Conservation (phyloP, 2,329 filamentous ascomycete genomes). For the Huntiella savannae region DNA sequence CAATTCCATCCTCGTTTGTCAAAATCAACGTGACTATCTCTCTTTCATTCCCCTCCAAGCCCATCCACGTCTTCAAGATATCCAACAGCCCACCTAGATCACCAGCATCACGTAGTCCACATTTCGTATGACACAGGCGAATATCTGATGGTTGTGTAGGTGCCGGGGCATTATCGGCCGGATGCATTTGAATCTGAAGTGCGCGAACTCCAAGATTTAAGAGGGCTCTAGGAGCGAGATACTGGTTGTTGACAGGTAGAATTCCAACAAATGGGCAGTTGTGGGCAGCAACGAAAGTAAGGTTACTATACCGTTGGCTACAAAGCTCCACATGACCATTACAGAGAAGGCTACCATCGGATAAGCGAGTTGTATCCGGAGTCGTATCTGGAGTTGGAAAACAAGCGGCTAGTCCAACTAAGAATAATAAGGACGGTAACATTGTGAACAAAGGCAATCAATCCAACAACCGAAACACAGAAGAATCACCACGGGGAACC, state of each 20-base stretch:
- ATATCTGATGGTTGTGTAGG: constrained; percentile 17
- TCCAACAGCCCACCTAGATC: constrained; percentile 33
- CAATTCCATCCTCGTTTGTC: constrained; percentile 40
- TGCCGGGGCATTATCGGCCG: constrained; percentile 21
- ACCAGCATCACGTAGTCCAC: constrained; percentile 39
- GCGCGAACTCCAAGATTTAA: constrained; percentile 43
- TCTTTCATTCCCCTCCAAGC: constrained; percentile 37
- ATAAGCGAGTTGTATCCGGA: no score
- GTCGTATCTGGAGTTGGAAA: no score
- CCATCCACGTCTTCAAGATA: constrained; percentile 30
- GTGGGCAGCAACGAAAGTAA: constrained; percentile 45
- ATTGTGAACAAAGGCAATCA: no score
- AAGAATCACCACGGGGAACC: no score
- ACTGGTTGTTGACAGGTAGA: constrained; percentile 37
- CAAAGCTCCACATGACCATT: constrained; percentile 40
- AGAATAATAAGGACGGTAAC: no score
- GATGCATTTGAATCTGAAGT: constrained; percentile 44
- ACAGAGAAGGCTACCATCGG: constrained; percentile 20
- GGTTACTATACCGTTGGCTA: constrained; percentile 34
- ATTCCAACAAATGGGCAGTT: constrained; percentile 44
- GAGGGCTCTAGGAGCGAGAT: constrained; percentile 36
- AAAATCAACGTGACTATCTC: constrained; percentile 46
- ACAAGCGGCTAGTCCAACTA: no score
- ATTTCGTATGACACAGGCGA: constrained; percentile 46
- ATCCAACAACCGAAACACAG: no score